Evolutionary conservation across 2,329 filamentous ascomycete species (phyloP), one percentile per base, ranked within the genome.

Genomic region (Hymenoscyphus repandus): DNA sequence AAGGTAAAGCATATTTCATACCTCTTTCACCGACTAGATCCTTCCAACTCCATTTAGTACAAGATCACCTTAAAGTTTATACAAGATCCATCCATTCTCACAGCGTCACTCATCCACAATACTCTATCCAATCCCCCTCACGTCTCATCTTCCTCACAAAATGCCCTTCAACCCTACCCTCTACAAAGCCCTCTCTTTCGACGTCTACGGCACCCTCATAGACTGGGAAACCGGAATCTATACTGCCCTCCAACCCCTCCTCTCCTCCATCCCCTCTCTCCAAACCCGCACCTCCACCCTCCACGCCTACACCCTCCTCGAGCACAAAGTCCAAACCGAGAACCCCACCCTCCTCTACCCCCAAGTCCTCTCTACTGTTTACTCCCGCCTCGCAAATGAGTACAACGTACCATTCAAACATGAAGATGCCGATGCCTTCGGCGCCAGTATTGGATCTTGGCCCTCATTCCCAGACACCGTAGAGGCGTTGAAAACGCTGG

Each of bases 201-300:
- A 92, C 69, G 82, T 86, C 71, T 91, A 88, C 67, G 86, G 87
- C 66, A 92, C 88, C 0, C 76, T 91, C 3, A 80, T 91, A 53
- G 85, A 91, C 72, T 90, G 85, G 86, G 84, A 90, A 66, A 65
- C 71, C n/a, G 85, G 85, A 52, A 77, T 89, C 50, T 67, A 77
- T 46, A 57, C 67, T 2, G 73, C 77, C 2, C 73, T 90, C 1
- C 60, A 67, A 20, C 73, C 78, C 0, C 53, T 61, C 30, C 38
- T 58, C 43, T 51, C 50, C 13, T 51, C 52, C 5, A 3, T 51
- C 20, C 39, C 53, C 6, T 38, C 49, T 17, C 50, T 52, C 2
- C 47, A 56, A 22, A n/a, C n/a, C n/a, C 54, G 59, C 34, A 54
- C 59, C 17, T 55, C 50, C 45, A 49, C 3, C 31, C 51, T 61